Evolutionary conservation across 805 yeast species (phyloP).

Genomic region (Candida multigemmis): DNA sequence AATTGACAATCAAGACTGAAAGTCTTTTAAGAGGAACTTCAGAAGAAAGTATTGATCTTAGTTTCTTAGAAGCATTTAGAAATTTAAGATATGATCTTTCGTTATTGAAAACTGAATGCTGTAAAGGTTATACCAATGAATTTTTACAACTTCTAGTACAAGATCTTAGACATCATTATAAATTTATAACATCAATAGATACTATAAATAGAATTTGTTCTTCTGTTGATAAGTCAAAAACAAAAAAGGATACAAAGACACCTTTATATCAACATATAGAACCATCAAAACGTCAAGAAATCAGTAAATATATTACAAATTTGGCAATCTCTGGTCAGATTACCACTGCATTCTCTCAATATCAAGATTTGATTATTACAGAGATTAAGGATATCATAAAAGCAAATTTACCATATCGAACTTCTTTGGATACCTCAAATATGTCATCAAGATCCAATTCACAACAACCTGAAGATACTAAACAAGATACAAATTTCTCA

Average conservation of each 20-base stretch:
- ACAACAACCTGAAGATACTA: constrained; percentile 10
- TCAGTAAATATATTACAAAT: constrained; percentile 43
- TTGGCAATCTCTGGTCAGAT: constrained; percentile 56
- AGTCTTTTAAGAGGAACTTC: constrained; percentile 38
- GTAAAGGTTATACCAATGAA: constrained; percentile 53
- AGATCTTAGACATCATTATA: constrained; percentile 56
- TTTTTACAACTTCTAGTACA: constrained; percentile 47
- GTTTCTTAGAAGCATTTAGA: constrained; percentile 40
- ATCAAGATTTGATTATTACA: constrained; percentile 57
- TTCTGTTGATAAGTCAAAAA: constrained; percentile 16
- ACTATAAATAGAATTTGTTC: constrained; percentile 42
- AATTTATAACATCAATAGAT: constrained; percentile 35
- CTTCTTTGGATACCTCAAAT: constrained; percentile 13
- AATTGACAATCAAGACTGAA: constrained; percentile 49
- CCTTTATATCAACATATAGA: constrained; percentile 29
- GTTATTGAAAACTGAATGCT: constrained; percentile 53
- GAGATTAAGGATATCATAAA: constrained; percentile 72
- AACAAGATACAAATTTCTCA: constrained; percentile 5
- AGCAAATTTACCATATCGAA: constrained; percentile 43
- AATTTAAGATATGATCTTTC: constrained; percentile 44
- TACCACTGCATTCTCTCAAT: constrained; percentile 49
- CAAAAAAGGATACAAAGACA: constrained; percentile 12
- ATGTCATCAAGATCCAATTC: constrained; percentile 20
- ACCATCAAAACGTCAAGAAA: constrained; percentile 27
- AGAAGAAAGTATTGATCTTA: constrained; percentile 32